Base-by-base conservation (phyloP, 2,329 filamentous ascomycete species). In the Exophiala mesophila region DNA sequence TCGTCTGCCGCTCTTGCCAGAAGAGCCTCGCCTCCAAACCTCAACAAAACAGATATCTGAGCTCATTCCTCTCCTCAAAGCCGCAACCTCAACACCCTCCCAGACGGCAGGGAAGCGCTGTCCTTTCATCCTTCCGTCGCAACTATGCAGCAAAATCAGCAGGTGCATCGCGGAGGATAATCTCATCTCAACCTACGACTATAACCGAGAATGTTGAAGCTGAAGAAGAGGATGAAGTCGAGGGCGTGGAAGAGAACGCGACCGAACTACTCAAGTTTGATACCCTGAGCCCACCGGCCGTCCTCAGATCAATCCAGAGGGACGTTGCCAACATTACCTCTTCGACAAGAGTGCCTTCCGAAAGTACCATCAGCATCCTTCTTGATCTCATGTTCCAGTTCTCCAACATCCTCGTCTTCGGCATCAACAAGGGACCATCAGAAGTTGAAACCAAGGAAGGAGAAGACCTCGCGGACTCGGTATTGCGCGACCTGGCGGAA, bases 381-480 rank as follows among this genome's bases (percentile, higher is more conserved):
- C 34, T 48, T 16, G 44, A 44, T 18, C 41, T 39, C 23, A 35
- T 26, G 6, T 49, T 45, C 21, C 26, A 41, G 8, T 41, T 46
- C 13, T 30, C 47, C n/a, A 50, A 50, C 15, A 21, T 41, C n/a
- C 38, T 53, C 21, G 47, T 53, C 15, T 49, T 48, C 29, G 50
- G 50, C 4, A 44, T 43, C 19, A 47, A 39, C 32, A 47, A 40
- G 13, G 41, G 45, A 26, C 38, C 44, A 16, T 34, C 44, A 9
- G 44, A 47, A n/a, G 36, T 36, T 4, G 10, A n/a, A 7, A 36
- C 15, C 7, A 34, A 30, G 17, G 52, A 26, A 54, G 53, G 28
- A 6, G 39, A 52, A 29, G 59, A 66, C 32, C 57, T 69, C 12
- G 62, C 67, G 33, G 64, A 69, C 46, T 64, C 63, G 37, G 56